Conservation (phyloP, 164 flowering plant genomes). For the Kingdonia uniflora region DNA sequence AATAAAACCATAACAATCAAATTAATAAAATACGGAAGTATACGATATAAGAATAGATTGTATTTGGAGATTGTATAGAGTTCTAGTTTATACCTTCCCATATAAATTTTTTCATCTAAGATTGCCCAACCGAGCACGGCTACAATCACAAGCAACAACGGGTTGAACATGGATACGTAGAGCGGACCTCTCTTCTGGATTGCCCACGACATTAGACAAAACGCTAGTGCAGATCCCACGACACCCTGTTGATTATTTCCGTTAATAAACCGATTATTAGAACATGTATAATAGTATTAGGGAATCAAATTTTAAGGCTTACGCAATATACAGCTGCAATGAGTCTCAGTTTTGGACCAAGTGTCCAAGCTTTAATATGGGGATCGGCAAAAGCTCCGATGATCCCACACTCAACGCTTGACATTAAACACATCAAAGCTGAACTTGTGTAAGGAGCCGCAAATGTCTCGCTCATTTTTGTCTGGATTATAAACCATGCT, state of each 20-base stretch:
- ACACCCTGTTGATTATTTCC: slow-evolving; percentile 8
- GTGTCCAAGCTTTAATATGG: slow-evolving; percentile 36
- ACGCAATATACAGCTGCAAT: slow-evolving; percentile 33
- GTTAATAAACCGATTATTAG: not conserved
- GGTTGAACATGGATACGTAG: slow-evolving; percentile 76
- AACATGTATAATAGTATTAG: not conserved
- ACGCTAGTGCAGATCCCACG: slow-evolving; percentile 54
- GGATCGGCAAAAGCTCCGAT: slow-evolving; percentile 24
- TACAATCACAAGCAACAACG: slow-evolving; percentile 57
- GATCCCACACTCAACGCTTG: slow-evolving; percentile 28
- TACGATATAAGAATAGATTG: not conserved
- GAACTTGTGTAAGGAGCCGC: slow-evolving; percentile 44
- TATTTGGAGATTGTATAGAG: not conserved
- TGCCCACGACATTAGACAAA: slow-evolving; percentile 53
- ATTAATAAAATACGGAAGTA: not conserved
- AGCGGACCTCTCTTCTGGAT: slow-evolving; percentile 75
- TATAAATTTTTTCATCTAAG: slow-evolving; percentile 46
- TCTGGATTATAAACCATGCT: slow-evolving; percentile 64
- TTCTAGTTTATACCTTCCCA: slow-evolving; percentile 29
- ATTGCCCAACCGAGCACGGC: slow-evolving; percentile 63
- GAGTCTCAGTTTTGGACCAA: slow-evolving; percentile 28
- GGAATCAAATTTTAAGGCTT: slow-evolving; percentile 6
- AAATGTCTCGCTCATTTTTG: slow-evolving; percentile 36
- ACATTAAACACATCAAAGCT: slow-evolving; percentile 43
- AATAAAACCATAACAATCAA: not conserved